Evolutionary conservation across 2,329 filamentous ascomycete genomes (phyloP), one percentile per base, ranked within the genome.

Genomic region (Thermomyces lanuginosus): DNA sequence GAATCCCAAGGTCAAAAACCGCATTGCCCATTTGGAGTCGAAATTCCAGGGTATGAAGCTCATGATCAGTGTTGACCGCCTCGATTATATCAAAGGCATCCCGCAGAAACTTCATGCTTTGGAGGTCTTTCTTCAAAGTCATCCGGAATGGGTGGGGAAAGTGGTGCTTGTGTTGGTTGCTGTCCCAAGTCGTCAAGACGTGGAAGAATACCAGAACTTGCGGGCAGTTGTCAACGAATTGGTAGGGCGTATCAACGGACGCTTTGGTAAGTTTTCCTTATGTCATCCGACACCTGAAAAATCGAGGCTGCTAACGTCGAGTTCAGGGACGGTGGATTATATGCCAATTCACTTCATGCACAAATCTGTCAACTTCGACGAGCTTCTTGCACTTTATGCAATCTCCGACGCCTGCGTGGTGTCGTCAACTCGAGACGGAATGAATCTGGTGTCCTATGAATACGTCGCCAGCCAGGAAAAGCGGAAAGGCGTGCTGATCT

Each of bases 331-430:
- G 16, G 77, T 95, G 45, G 86, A 95, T 54, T 95, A 93, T 60
- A 93, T 92, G 77, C 89, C 89, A 1, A 95, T 98, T 42, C 89
- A 95, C 56, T 95, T 93, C 61, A 74, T 95, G 44, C 89, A 95
- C 60, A 91, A 93, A 58, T 92, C 81, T 4, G 83, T 95, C 46
- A 73, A 73, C 25, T 93, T 95, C 42, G 83, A 93, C 41, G 89
- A 95, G 57, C 71, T 98, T 18, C 84, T 91, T 26, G 84, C 84
- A 0, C 68, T 95, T 6, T 95, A 95, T 49, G 80, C 82, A 9
- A 76, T 91, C 12, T 89, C 82, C 3, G 89, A 93, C 48, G 80
- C 82, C 22, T 92, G 84, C 49, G 69, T 95, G 8, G 86, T 92
- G 19, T 91, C 79, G 6, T 93, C 80, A 2, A 95, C 81, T n/a